These are phyloP conservation scores for Kingdonia uniflora DNA, from an alignment of 164 flowering plant species.

Conservation along the genomic window DNA sequence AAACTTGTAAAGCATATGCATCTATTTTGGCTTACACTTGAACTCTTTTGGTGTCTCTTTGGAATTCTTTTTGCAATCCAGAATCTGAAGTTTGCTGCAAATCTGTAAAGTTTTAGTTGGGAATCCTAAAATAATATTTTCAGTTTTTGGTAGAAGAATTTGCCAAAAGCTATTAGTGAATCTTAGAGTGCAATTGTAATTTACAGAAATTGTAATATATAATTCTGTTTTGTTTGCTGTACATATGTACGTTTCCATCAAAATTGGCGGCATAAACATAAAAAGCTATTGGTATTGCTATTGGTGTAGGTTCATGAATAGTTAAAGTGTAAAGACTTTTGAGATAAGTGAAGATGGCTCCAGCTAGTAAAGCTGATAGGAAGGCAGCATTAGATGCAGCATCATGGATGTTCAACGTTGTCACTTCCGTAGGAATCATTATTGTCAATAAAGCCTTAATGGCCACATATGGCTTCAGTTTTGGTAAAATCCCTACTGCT, in stretches of 20 bases:
- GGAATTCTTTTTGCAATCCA: too few relatives aligned
- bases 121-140: too few relatives aligned
- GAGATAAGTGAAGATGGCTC: slow-evolving; percentile 20
- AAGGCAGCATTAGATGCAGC: slow-evolving; percentile 32
- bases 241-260: background rate
- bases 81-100: too few relatives aligned
- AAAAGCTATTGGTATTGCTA: background rate
- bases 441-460: slow-evolving; percentile 37
- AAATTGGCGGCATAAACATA: slow-evolving; percentile 6
- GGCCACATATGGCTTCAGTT: slow-evolving; percentile 38
- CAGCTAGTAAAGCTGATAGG: slow-evolving; percentile 27
- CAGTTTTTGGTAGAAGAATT: too few relatives aligned
- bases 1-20: too few relatives aligned
- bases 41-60: too few relatives aligned
- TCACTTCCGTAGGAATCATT: slow-evolving; percentile 38
- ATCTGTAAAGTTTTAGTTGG: too few relatives aligned
- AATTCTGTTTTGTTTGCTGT: too few relatives aligned
- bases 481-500: slow-evolving; percentile 17
- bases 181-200: too few relatives aligned
- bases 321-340: background rate
- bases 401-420: slow-evolving; percentile 40
- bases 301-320: slow-evolving; percentile 7
- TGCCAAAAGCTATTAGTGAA: too few relatives aligned
- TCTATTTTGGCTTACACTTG: too few relatives aligned
- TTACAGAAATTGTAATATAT: too few relatives aligned